Evolutionary conservation across 176 grass and related monocot species (phyloP), one percentile per base, ranked within the genome.

Genomic region (Miscanthus lutarioriparius): DNA sequence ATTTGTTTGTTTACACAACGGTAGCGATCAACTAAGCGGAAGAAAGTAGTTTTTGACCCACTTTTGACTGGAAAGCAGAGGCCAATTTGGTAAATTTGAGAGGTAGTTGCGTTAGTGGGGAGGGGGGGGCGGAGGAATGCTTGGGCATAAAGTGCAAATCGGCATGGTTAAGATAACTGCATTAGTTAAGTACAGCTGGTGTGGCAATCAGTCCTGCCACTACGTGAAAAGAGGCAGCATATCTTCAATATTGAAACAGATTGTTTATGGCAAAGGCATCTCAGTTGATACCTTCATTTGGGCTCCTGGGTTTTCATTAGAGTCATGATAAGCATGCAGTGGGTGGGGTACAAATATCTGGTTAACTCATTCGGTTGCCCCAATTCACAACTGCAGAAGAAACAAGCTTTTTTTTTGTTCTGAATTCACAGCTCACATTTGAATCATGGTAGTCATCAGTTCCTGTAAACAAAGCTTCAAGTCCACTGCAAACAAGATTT

Each of bases 181-280:
- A 72, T 86, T 86, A 74, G 27, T 86, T 83, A 90, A 90, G 74
- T 83, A 74, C 84, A 79, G 47, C 16, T 86, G 82, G 84, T 32
- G 76, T 83, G 67, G 36, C 88, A 86, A 90, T 90, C 88, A 90
- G 39, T 90, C 61, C 43, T 86, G n/a, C 84, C 84, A 90, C 88
- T 69, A 83, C 49, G 79, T 86, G 67, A 86, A 90, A 90, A 86
- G 80, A 79, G 65, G 84, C 32, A 67, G 84, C 84, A 48, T 90
- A 90, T 86, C 67, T 82, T 86, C 54, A 43, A 82, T 78, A 86
- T 25, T 66, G 16, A 73, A 90, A 70, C 58, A 45, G 36, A 45
- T 86, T 82, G 43, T 82, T 86, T 83, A 83, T 74, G 80, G 58
- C 26, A 86, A 86, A 90, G 84, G 37, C 76, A 19, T 68, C 82